phyloP scores from a whole-genome alignment of 1,284 basidiomycete species.

The Athelia sp. region DNA sequence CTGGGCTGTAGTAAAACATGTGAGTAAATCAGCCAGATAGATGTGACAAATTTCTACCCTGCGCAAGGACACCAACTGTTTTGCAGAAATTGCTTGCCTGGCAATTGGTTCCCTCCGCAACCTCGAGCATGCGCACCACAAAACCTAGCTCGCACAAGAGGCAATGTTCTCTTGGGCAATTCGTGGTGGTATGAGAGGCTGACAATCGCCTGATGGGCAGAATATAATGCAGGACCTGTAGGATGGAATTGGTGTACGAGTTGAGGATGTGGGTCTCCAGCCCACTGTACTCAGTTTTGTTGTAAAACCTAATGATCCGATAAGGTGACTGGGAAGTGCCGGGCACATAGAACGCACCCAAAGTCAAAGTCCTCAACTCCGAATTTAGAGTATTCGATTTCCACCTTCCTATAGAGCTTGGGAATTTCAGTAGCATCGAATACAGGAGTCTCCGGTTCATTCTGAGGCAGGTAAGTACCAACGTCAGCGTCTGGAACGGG shows the following conservation, averaged over 20 bases:
- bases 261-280: constrained; percentile 97
- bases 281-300: constrained; percentile 85
- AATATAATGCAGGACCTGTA: constrained; percentile 89
- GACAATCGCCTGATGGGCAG: constrained; percentile 77
- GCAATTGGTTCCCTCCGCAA: constrained; percentile 91
- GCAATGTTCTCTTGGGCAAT: constrained; percentile 88
- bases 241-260: constrained; percentile 92
- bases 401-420: constrained; percentile 84
- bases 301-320: constrained; percentile 71
- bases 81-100: constrained; percentile 97
- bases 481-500: background rate
- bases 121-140: constrained; percentile 92
- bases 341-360: constrained; percentile 45
- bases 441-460: constrained; percentile 43
- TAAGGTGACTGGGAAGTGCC: constrained; percentile 6
- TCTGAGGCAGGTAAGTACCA: constrained; percentile 21
- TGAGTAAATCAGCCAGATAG: constrained; percentile 8
- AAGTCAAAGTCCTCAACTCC: constrained; percentile 99
- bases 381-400: constrained; percentile 98
- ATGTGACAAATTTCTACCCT: constrained; percentile 45
- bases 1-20: constrained; percentile 36
- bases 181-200: constrained; percentile 86
- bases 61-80: constrained; percentile 77
- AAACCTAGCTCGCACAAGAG: constrained; percentile 96
- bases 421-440: constrained; percentile 64